Conservation (phyloP, 768 basidiomycete species). For the Kwoniella bestiolae region DNA sequence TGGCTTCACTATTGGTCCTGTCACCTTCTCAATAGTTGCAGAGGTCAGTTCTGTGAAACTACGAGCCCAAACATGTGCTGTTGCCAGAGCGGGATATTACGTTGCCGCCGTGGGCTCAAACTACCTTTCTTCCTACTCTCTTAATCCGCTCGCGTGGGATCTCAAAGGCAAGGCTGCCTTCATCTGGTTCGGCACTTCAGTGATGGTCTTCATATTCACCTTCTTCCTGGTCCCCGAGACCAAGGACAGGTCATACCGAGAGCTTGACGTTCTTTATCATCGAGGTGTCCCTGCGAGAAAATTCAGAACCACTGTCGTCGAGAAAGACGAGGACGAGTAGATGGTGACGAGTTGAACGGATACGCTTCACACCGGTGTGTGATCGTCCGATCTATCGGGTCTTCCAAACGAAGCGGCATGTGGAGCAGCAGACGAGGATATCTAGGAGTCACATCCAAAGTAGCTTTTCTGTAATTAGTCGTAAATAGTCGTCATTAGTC, state of each 20-base stretch:
- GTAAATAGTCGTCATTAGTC: too few relatives aligned
- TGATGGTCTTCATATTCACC: slow-evolving; percentile 27
- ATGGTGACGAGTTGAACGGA: too few relatives aligned
- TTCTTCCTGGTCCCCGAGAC: slow-evolving; percentile 54
- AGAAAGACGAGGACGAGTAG: slow-evolving; percentile 40
- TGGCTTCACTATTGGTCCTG: slow-evolving; percentile 36
- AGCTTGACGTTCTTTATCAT: slow-evolving; percentile 56
- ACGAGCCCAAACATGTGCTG: slow-evolving; percentile 38
- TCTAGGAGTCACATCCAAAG: too few relatives aligned
- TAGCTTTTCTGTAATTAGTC: too few relatives aligned
- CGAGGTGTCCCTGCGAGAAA: slow-evolving; percentile 44
- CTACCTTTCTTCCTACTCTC: slow-evolving; percentile 38
- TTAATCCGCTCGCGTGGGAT: slow-evolving; percentile 40
- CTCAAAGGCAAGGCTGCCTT: slow-evolving; percentile 44
- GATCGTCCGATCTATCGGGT: too few relatives aligned
- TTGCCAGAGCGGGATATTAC: slow-evolving; percentile 46
- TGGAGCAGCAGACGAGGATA: too few relatives aligned
- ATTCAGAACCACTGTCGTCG: slow-evolving; percentile 44
- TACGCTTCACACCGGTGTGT: too few relatives aligned
- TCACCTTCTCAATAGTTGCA: slow-evolving; percentile 33
- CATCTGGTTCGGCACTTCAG: slow-evolving; percentile 43
- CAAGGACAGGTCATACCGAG: slow-evolving; percentile 53
- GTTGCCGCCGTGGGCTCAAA: slow-evolving; percentile 37
- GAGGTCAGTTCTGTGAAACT: slow-evolving; percentile 43
- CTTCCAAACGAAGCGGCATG: too few relatives aligned